phyloP scores from a whole-genome alignment of 148 eudicot species.

The Simmondsia chinensis region DNA sequence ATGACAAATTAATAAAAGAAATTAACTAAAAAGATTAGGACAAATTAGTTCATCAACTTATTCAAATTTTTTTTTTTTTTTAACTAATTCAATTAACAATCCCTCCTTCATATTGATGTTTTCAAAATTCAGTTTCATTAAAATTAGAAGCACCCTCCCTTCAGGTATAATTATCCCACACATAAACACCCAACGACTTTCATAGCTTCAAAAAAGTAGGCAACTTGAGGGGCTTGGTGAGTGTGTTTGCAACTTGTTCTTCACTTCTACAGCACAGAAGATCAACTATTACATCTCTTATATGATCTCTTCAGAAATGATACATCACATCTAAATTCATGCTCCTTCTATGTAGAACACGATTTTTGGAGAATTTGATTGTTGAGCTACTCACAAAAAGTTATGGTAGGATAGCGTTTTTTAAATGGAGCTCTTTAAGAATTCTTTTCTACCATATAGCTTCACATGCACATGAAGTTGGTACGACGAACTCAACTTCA shows the following conservation, averaged over 20 bases:
- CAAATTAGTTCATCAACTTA: no score
- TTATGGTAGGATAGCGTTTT: neutral
- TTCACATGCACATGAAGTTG: neutral
- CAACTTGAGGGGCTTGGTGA: conserved; percentile 4
- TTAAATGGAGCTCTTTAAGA: conserved; percentile 6
- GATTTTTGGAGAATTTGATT: conserved; percentile 3
- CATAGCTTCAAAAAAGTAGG: neutral
- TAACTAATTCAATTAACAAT: no score
- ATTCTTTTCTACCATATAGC: neutral
- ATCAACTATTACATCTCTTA: neutral
- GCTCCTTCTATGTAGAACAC: conserved; percentile 1
- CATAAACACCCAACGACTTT: conserved; percentile 5
- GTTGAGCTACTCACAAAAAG: conserved; percentile 6
- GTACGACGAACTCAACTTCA: neutral
- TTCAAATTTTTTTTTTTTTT: no score
- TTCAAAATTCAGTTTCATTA: no score
- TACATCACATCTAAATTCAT: conserved; percentile 12
- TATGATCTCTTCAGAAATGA: conserved; percentile 1
- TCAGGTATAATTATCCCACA: conserved; percentile 2
- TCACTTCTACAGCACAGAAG: neutral
- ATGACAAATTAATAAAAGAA: no score
- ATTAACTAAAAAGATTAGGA: no score
- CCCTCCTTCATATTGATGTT: no score
- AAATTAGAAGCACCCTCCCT: no score
- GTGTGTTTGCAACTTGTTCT: neutral